A percentile compares a stretch with the other conserved stretches of the same genome.
These are phyloP conservation scores for Phtheirospermum japonicum DNA, from an alignment of 257 asterid species.

Conservation along the genomic window DNA sequence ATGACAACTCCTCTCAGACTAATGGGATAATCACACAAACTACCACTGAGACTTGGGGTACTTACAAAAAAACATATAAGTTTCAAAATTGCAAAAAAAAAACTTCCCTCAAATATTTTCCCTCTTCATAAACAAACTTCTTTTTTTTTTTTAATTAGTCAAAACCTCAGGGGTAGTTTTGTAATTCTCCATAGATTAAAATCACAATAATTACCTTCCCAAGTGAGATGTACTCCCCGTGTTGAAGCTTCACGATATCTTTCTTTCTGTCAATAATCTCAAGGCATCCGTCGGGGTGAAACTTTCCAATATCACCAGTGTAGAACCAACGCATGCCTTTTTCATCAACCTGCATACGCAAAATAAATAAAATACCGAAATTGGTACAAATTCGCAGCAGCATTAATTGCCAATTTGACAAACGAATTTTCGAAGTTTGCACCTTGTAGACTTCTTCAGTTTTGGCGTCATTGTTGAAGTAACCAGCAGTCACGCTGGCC, in stretches of 20 bases:
- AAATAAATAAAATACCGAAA: neutral
- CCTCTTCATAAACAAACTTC: no score
- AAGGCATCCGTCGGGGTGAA: slow-evolving; percentile 89
- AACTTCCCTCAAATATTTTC: no score
- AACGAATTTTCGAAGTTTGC: slow-evolving; percentile 17
- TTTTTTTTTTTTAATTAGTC: no score
- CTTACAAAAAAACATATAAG: no score
- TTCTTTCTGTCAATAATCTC: slow-evolving; percentile 92
- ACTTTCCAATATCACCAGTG: slow-evolving; percentile 85
- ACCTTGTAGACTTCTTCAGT: slow-evolving; percentile 79
- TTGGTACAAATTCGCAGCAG: slow-evolving; percentile 8
- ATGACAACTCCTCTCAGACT: no score
- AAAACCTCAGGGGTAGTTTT: neutral
- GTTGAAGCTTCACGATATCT: slow-evolving; percentile 92
- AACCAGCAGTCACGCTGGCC: slow-evolving; percentile 83
- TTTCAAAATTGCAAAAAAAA: no score
- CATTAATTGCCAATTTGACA: neutral
- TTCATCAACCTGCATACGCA: slow-evolving; percentile 69
- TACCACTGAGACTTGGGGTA: no score
- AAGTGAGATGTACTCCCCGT: slow-evolving; percentile 88
- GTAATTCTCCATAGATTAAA: neutral
- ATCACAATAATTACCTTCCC: slow-evolving; percentile 59
- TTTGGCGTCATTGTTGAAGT: slow-evolving; percentile 73
- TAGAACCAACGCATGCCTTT: slow-evolving; percentile 90
- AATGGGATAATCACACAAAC: no score